These are phyloP conservation scores for Penicillium antarcticum DNA, from an alignment of 495 filamentous ascomycete species.

Conservation along the genomic window DNA sequence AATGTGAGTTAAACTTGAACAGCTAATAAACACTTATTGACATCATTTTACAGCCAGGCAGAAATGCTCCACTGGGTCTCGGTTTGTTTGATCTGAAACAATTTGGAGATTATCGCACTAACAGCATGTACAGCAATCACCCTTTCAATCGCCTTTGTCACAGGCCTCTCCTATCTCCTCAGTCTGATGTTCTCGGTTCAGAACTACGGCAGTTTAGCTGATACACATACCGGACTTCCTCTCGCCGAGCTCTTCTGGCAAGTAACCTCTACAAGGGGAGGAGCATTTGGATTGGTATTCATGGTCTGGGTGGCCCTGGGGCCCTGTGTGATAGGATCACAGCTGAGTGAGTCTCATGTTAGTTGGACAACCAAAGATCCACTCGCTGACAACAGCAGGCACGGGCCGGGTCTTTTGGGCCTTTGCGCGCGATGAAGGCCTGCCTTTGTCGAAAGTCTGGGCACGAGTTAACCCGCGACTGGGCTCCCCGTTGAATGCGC, in stretches of 20 bases:
- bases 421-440: slow-evolving; percentile 63
- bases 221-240: slow-evolving; percentile 55
- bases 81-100: slow-evolving; percentile 5
- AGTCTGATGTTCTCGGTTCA: slow-evolving; percentile 47
- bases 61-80: slow-evolving; percentile 31
- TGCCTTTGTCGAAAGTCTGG: slow-evolving; percentile 32
- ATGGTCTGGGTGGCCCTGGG: slow-evolving; percentile 55
- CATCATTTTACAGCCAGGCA: slow-evolving; percentile 17
- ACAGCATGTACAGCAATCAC: slow-evolving; percentile 24
- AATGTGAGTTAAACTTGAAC: slow-evolving; percentile 37
- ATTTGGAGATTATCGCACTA: not conserved
- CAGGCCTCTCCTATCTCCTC: slow-evolving; percentile 40
- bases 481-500: slow-evolving; percentile 53
- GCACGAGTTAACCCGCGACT: slow-evolving; percentile 23
- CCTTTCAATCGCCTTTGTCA: slow-evolving; percentile 44
- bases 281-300: slow-evolving; percentile 52
- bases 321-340: slow-evolving; percentile 46
- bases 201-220: slow-evolving; percentile 30
- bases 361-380: not conserved
- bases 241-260: slow-evolving; percentile 71
- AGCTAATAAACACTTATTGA: slow-evolving; percentile 13
- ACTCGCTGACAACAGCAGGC: slow-evolving; percentile 32
- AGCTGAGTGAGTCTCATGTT: slow-evolving; percentile 34
- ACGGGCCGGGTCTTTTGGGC: slow-evolving; percentile 71
- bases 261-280: slow-evolving; percentile 62